Evolutionary conservation across 179 eudicot species (phyloP).

Genomic region (Beta corolliflora): DNA sequence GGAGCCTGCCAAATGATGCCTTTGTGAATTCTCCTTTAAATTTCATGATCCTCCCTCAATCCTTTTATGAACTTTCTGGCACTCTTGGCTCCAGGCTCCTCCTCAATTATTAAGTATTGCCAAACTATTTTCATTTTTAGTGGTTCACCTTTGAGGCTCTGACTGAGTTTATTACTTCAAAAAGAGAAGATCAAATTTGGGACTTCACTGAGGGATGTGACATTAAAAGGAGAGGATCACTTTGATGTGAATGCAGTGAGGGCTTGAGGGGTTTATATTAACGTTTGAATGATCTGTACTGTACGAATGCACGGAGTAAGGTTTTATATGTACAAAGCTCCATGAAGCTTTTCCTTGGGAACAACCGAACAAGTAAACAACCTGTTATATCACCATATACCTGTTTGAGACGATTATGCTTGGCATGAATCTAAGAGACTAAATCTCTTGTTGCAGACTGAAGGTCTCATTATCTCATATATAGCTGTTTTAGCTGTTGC

Average conservation of each 20-base stretch:
- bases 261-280: constrained; percentile 3
- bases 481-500: not conserved
- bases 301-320: not conserved
- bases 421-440: not conserved
- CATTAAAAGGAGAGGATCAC: not conserved
- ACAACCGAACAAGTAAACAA: not conserved
- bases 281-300: too few relatives aligned
- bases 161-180: not conserved
- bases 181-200: not conserved
- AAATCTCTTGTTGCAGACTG: not conserved
- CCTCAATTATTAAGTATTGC: not conserved
- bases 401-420: not conserved
- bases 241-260: not conserved
- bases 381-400: not conserved
- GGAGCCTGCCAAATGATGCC: not conserved
- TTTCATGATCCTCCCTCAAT: not conserved
- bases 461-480: not conserved
- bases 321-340: not conserved
- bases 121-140: not conserved
- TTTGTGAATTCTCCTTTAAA: not conserved
- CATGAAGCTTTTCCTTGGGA: not conserved
- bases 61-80: not conserved
- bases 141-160: not conserved
- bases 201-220: not conserved
- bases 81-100: not conserved